These are phyloP conservation scores for Cercospora zeae-maydis DNA, from an alignment of 2,329 filamentous ascomycete species.

Conservation along the genomic window DNA sequence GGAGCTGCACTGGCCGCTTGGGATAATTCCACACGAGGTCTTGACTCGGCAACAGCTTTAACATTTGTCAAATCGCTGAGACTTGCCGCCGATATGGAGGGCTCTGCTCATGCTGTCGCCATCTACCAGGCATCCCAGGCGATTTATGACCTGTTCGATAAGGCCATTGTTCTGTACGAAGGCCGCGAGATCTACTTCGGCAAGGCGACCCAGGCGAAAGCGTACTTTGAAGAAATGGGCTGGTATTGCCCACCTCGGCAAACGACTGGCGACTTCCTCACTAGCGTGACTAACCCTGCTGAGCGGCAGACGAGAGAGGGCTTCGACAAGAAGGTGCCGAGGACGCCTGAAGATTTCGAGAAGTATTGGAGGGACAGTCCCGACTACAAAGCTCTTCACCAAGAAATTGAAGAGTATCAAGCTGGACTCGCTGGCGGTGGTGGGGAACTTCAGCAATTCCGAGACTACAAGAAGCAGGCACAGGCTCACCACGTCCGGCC, in stretches of 20 bases:
- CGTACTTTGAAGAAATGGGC: conserved; percentile 66
- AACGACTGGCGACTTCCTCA: conserved; percentile 67
- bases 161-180: conserved; percentile 70
- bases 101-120: conserved; percentile 53
- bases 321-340: conserved; percentile 59
- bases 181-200: conserved; percentile 77
- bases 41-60: conserved; percentile 56
- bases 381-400: conserved; percentile 44
- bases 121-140: conserved; percentile 53
- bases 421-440: conserved; percentile 45
- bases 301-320: conserved; percentile 57
- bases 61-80: conserved; percentile 56
- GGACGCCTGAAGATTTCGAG: conserved; percentile 68
- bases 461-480: conserved; percentile 48
- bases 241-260: conserved; percentile 65
- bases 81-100: conserved; percentile 48
- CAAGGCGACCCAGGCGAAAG: conserved; percentile 55
- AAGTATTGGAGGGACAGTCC: conserved; percentile 48
- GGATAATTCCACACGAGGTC: conserved; percentile 50
- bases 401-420: conserved; percentile 53
- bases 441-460: conserved; percentile 43
- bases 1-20: conserved; percentile 42
- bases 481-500: conserved; percentile 55
- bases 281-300: conserved; percentile 61
- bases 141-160: conserved; percentile 68